Conservation (phyloP, 2,329 filamentous ascomycete genomes). For the Aspergillus quadricinctus region DNA sequence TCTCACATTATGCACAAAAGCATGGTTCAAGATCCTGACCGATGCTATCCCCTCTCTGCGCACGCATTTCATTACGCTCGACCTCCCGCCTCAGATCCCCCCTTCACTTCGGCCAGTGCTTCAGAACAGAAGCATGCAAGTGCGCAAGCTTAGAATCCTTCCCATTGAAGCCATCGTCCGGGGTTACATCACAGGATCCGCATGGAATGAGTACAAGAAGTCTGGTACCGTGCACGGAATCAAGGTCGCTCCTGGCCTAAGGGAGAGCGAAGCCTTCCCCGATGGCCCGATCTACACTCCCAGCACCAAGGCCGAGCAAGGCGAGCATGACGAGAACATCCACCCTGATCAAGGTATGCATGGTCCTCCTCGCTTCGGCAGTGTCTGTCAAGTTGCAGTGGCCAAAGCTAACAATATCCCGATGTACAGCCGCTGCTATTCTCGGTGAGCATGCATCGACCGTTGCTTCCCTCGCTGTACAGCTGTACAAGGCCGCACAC, state of each 20-base stretch:
- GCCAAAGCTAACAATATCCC: neutral
- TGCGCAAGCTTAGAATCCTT: conserved; percentile 68
- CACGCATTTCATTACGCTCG: conserved; percentile 60
- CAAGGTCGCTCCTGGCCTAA: conserved; percentile 61
- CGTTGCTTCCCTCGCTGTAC: conserved; percentile 62
- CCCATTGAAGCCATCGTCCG: conserved; percentile 82
- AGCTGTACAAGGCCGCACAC: conserved; percentile 57
- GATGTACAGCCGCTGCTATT: conserved; percentile 49
- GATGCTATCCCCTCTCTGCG: conserved; percentile 53
- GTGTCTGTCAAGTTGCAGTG: neutral
- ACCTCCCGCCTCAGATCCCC: conserved; percentile 50
- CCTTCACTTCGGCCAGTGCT: conserved; percentile 49
- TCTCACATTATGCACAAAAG: conserved; percentile 61
- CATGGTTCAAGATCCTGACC: conserved; percentile 64
- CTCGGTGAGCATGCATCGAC: conserved; percentile 61
- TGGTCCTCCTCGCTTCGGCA: neutral
- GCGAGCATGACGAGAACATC: conserved; percentile 83
- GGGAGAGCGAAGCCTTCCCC: conserved; percentile 65
- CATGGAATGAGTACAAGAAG: conserved; percentile 73
- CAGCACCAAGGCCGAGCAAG: conserved; percentile 77
- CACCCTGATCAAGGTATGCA: conserved; percentile 58
- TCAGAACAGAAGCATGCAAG: conserved; percentile 69
- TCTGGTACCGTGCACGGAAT: conserved; percentile 78
- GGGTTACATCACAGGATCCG: conserved; percentile 82
- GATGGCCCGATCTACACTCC: conserved; percentile 71